Conservation (phyloP, 2,329 filamentous ascomycete genomes). For the Mariannaea sp. region DNA sequence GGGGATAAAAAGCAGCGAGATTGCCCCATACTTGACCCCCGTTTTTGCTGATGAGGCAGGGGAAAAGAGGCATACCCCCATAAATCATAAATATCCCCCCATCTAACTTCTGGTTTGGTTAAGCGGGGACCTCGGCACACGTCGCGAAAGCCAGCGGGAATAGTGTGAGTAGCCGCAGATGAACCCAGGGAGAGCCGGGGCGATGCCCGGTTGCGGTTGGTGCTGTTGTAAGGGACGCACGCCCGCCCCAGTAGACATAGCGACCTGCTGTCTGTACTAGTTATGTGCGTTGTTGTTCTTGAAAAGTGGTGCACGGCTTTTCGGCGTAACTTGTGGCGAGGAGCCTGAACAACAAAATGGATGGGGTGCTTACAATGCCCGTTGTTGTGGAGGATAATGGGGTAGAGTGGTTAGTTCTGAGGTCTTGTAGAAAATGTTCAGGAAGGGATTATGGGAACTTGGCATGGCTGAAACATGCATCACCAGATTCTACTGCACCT, state of each 20-base stretch:
- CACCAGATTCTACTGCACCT: too few relatives aligned
- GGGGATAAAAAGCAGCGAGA: constrained; percentile 22
- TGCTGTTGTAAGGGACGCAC: constrained; percentile 1
- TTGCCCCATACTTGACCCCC: neutral
- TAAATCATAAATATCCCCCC: constrained; percentile 26
- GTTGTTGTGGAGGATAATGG: too few relatives aligned
- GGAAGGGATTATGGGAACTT: too few relatives aligned
- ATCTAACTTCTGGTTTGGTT: constrained; percentile 8
- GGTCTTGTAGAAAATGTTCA: too few relatives aligned
- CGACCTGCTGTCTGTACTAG: too few relatives aligned
- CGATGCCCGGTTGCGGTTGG: constrained; percentile 30
- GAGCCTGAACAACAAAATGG: neutral
- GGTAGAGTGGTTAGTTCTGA: neutral
- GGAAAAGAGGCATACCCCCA: constrained; percentile 22
- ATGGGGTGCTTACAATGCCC: too few relatives aligned
- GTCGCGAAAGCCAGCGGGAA: constrained; percentile 11
- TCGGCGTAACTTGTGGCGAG: constrained; percentile 38
- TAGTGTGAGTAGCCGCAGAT: neutral
- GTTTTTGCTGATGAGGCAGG: constrained; percentile 5
- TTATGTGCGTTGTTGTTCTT: too few relatives aligned
- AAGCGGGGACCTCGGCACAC: constrained; percentile 37
- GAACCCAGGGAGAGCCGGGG: constrained; percentile 22
- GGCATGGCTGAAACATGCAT: too few relatives aligned
- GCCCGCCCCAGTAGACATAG: too few relatives aligned
- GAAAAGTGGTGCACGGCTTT: constrained; percentile 19